Base-by-base conservation (phyloP, 2,329 filamentous ascomycete species). In the Curvularia hawaiiensis region DNA sequence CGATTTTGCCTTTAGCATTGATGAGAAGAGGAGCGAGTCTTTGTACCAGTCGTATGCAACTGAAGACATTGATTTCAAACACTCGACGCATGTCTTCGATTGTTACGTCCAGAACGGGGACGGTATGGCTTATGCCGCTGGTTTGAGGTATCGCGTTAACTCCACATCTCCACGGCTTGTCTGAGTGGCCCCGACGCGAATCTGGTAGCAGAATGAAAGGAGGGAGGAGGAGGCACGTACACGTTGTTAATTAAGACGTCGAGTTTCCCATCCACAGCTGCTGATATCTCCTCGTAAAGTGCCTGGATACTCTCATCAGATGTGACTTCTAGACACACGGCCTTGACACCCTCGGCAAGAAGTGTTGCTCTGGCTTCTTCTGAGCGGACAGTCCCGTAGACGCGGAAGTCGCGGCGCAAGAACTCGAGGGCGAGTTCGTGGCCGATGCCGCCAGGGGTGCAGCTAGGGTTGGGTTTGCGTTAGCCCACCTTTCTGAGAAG, bases 401-500 rank as follows among this genome's bases (percentile, higher is more conserved):
- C 44, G 11, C 18, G 44, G 28, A 33, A 47, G 28, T 30, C 18
- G 28, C 16, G 28, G 28, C 44, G 44, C 10, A 47, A 30, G 28
- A 47, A 47, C 30, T 47, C 44, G 5, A 47, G 30, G 5, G 44
- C 44, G n/a, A 47, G 44, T 33, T 47, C 44, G 44, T 47, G 44
- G 10, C 44, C 44, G 30, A 47, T 47, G 18, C 44, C 44, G n/a
- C 44, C 44, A 0, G 44, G 44, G 10, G 44, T 47, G 28, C 44
- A 47, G 18, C 44, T 47, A 18, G 3, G 28, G n/a, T 33, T 47
- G 26, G 3, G 26, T 3, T 26, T 26, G 26, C 7, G 26, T 26
- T 26, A 26, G 26, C 7, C 26, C 26, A 8, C 9, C 9, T 28
- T 31, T 31, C 30, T 31, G 10, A 12, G 30, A 12, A 11, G 3